phyloP scores from a whole-genome alignment of 768 basidiomycete species.

The Leccinum arenicola region DNA sequence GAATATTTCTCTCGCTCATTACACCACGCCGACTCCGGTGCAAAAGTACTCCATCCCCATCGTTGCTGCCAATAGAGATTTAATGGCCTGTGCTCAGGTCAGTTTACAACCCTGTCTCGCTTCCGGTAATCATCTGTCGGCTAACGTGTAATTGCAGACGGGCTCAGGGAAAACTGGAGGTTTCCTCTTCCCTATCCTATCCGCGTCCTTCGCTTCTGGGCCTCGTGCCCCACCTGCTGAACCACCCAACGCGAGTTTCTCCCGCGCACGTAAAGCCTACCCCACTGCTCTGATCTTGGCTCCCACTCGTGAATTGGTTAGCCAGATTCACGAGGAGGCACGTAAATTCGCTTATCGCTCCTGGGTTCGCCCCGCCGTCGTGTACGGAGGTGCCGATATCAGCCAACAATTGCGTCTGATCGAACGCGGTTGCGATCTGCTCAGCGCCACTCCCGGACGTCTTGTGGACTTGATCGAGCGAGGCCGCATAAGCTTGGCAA shows the following conservation, averaged over 20 bases:
- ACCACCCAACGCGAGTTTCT: constrained; percentile 46
- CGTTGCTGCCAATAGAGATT: constrained; percentile 82
- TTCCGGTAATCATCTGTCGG: constrained; percentile 6
- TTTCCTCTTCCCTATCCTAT: constrained; percentile 98
- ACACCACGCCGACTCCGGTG: constrained; percentile 94
- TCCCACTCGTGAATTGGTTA: constrained; percentile 97
- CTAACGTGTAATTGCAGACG: constrained; percentile 55
- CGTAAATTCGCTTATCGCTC: constrained; percentile 99
- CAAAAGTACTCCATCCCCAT: constrained; percentile 99
- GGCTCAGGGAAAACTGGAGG: constrained; percentile 99
- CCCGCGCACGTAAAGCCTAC: constrained; percentile 82
- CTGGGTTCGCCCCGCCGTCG: constrained; percentile 98
- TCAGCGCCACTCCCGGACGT: constrained; percentile 96
- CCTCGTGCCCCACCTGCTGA: constrained; percentile 69
- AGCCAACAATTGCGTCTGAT: constrained; percentile 90
- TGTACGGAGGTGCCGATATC: constrained; percentile 99
- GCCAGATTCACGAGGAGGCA: constrained; percentile 99
- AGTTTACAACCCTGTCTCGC: constrained; percentile 21
- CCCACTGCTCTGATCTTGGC: constrained; percentile 98
- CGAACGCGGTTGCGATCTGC: constrained; percentile 95
- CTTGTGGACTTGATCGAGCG: constrained; percentile 98
- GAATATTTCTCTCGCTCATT: constrained; percentile 91
- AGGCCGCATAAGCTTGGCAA: constrained; percentile 92
- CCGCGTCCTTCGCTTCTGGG: constrained; percentile 83
- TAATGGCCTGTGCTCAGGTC: constrained; percentile 95